phyloP scores from a whole-genome alignment of 257 asterid genomes.

The Paulownia fortunei region DNA sequence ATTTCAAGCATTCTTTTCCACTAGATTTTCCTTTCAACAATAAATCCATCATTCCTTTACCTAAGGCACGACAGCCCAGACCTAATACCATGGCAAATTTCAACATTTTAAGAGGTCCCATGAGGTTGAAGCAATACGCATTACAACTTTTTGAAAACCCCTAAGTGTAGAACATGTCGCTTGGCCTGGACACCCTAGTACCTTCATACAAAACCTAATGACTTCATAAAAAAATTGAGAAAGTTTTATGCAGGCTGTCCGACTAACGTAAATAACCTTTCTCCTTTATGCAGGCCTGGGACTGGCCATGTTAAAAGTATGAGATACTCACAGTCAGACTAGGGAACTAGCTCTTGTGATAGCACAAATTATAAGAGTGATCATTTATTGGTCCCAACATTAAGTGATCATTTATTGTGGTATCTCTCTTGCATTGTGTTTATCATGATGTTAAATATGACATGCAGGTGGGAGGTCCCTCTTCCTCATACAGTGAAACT shows the following conservation, averaged over 20 bases:
- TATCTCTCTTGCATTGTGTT: conserved; percentile 20
- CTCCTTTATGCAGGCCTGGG: conserved; percentile 16
- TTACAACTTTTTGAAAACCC: background rate
- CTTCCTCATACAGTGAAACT: conserved; percentile 67
- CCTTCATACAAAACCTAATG: background rate
- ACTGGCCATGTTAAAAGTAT: conserved; percentile 5
- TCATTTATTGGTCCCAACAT: conserved; percentile 12
- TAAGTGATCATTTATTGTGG: conserved; percentile 17
- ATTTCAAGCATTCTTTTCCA: conserved; percentile 12
- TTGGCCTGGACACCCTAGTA: background rate
- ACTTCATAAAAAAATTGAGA: background rate
- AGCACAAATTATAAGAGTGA: conserved; percentile 1
- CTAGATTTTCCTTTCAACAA: conserved; percentile 7
- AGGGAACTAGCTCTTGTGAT: conserved; percentile 4
- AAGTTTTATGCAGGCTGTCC: background rate
- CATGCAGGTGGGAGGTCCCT: conserved; percentile 97
- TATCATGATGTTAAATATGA: conserved; percentile 31
- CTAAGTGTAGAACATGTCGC: background rate
- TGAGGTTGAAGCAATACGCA: background rate
- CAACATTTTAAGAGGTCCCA: conserved; percentile 10
- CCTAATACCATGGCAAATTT: background rate
- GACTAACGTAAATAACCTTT: background rate
- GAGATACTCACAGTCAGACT: background rate
- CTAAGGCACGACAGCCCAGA: background rate
- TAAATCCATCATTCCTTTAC: background rate